Evolutionary conservation across 371 early-diverging fungal genomes (phyloP).

Genomic region (Actinomortierella ambigua): DNA sequence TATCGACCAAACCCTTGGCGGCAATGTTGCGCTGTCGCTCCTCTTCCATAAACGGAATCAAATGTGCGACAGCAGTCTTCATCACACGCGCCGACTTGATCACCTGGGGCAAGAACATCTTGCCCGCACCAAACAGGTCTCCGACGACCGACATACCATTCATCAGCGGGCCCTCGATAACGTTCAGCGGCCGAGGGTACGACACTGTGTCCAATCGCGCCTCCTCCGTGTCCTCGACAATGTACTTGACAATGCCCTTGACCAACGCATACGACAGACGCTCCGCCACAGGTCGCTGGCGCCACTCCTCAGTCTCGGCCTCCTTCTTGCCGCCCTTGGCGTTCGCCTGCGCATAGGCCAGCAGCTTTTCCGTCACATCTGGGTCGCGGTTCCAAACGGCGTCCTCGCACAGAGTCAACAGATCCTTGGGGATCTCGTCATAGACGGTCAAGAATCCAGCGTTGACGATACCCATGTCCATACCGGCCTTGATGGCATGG

Average conservation of each 20-base stretch:
- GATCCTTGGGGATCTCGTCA: conserved; percentile 92
- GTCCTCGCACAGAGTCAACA: conserved; percentile 88
- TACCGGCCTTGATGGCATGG: conserved; percentile 88
- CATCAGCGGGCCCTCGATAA: conserved; percentile 96
- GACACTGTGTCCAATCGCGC: conserved; percentile 59
- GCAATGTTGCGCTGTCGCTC: conserved; percentile 58
- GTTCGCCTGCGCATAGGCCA: conserved; percentile 85
- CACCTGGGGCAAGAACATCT: conserved; percentile 97
- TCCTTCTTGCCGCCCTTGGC: conserved; percentile 76
- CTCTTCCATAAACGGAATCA: conserved; percentile 90
- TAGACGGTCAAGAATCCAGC: conserved; percentile 93
- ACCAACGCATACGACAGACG: conserved; percentile 84
- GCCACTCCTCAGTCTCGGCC: conserved; percentile 88
- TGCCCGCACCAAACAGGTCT: conserved; percentile 89
- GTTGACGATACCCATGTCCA: conserved; percentile 98
- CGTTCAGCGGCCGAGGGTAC: conserved; percentile 88
- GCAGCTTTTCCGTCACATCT: conserved; percentile 89
- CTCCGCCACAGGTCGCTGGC: conserved; percentile 71
- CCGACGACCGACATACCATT: conserved; percentile 92
- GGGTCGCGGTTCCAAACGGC: conserved; percentile 91
- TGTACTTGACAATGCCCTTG: conserved; percentile 90
- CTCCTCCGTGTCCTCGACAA: conserved; percentile 94
- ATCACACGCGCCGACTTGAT: conserved; percentile 92
- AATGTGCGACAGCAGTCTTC: conserved; percentile 94
- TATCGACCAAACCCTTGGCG: conserved; percentile 47